Conservation (phyloP, 129 eudicot genomes). For the Gnaphalium uliginosum region DNA sequence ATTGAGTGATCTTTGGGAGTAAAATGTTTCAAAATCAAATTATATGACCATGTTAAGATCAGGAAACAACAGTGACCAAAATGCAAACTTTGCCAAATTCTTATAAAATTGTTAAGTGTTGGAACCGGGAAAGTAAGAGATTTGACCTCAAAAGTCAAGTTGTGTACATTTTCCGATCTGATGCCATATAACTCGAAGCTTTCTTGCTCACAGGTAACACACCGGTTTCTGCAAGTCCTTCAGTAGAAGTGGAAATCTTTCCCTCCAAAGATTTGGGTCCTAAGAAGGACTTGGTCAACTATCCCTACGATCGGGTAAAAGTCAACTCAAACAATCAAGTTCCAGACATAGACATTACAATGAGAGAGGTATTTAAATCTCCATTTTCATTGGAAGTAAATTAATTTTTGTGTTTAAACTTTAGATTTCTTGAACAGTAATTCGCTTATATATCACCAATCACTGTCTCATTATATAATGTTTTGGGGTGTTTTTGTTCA, state of each 20-base stretch:
- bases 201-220: slow-evolving; percentile 30
- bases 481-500: slow-evolving; percentile 28
- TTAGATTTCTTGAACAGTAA: background rate
- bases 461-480: background rate
- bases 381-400: background rate
- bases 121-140: background rate
- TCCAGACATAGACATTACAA: slow-evolving; percentile 61
- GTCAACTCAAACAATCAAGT: slow-evolving; percentile 54
- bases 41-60: no score
- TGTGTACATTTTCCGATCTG: background rate
- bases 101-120: no score
- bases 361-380: slow-evolving; percentile 56
- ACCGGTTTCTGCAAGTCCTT: slow-evolving; percentile 27
- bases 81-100: no score
- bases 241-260: slow-evolving; percentile 1
- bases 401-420: background rate
- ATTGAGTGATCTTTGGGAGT: no score
- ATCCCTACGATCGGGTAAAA: slow-evolving; percentile 60
- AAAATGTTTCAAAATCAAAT: no score
- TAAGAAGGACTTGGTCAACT: slow-evolving; percentile 31
- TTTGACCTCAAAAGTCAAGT: slow-evolving; percentile 13
- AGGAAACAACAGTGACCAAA: no score
- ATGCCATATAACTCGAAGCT: slow-evolving; percentile 16
- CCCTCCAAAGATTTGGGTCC: slow-evolving; percentile 30
- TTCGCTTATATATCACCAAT: background rate